Base-by-base conservation (phyloP, 805 yeast species). In the Scheffersomyces lignosus region DNA sequence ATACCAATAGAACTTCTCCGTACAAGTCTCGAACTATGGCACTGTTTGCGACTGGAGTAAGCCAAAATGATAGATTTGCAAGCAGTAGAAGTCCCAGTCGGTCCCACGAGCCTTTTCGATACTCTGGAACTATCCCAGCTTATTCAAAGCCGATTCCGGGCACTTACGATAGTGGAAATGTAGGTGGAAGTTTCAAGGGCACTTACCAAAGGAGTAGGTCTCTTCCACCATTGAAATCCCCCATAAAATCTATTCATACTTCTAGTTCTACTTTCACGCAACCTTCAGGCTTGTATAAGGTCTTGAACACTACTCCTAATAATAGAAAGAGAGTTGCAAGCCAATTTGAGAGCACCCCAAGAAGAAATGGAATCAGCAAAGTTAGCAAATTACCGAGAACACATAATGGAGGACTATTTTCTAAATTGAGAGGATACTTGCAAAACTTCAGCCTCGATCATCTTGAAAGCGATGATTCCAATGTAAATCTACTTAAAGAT, bases 381-480 rank as follows among this genome's bases (percentile, higher is more conserved):
- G 16, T 5, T 8, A 27, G 14, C 31, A 27, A 18, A n/a, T 12
- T 13, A n/a, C 18, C 22, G 12, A 28, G 20, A 27, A 31, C 17
- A 6, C 22, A 16, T 4, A 16, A 27, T 7, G 43, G 45, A 20
- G 24, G 24, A 7, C 26, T 16, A 8, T 44, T 13, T 38, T 41
- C 37, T 3, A 38, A 44, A 27, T 36, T 52, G 18, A 29, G 48
- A 23, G 35, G 33, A 4, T 45, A 47, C 29, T 36, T 51, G 25
- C 42, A 41, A 8, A 43, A 27, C 1, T 43, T 47, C 23, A 37
- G 31, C 33, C 37, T 52, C 23, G 43, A 44, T 5, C 38, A 34
- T 13, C 22, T 34, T 26, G 53, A 45, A 12, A 18, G 37, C 8
- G 48, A 43, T n/a, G 45, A 45, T 15, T 30, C 36, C 6, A 45